Conservation (phyloP, 2,329 filamentous ascomycete species). For the Epichloe gansuensis region DNA sequence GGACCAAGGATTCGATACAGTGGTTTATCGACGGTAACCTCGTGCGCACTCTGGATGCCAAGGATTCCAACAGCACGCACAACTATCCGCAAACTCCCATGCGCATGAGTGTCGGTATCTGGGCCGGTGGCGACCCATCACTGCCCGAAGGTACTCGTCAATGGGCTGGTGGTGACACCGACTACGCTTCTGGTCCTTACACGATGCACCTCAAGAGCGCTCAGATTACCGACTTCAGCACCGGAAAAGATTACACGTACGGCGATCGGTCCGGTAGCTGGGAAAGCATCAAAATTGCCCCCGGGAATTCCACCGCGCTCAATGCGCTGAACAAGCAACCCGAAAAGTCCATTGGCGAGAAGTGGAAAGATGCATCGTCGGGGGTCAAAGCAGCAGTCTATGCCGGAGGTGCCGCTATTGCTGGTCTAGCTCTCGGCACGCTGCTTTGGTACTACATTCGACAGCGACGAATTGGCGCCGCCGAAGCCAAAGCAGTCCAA, state of each 20-base stretch:
- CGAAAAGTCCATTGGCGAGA: constrained; percentile 34
- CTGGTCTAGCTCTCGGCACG: constrained; percentile 26
- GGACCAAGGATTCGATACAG: constrained; percentile 53
- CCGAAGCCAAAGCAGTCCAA: constrained; percentile 35
- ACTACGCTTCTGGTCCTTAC: constrained; percentile 54
- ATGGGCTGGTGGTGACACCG: constrained; percentile 58
- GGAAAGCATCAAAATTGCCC: constrained; percentile 47
- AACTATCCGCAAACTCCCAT: constrained; percentile 68
- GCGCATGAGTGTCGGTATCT: constrained; percentile 55
- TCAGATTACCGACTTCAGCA: constrained; percentile 43
- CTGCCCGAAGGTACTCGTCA: constrained; percentile 44
- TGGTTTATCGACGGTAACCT: constrained; percentile 58
- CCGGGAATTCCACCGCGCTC: constrained; percentile 43
- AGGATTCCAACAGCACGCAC: constrained; percentile 46
- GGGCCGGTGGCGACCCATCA: constrained; percentile 46
- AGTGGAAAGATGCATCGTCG: constrained; percentile 39
- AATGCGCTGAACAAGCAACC: constrained; percentile 28
- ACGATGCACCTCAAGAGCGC: constrained; percentile 59
- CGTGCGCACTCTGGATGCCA: constrained; percentile 49
- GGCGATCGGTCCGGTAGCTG: constrained; percentile 47
- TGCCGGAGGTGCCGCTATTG: constrained; percentile 30
- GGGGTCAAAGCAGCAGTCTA: constrained; percentile 41
- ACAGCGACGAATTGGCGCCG: constrained; percentile 38
- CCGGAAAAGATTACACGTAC: constrained; percentile 53
- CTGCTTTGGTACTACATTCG: constrained; percentile 41